Conservation (phyloP, 1,284 basidiomycete genomes). For the Melampsora americana region DNA sequence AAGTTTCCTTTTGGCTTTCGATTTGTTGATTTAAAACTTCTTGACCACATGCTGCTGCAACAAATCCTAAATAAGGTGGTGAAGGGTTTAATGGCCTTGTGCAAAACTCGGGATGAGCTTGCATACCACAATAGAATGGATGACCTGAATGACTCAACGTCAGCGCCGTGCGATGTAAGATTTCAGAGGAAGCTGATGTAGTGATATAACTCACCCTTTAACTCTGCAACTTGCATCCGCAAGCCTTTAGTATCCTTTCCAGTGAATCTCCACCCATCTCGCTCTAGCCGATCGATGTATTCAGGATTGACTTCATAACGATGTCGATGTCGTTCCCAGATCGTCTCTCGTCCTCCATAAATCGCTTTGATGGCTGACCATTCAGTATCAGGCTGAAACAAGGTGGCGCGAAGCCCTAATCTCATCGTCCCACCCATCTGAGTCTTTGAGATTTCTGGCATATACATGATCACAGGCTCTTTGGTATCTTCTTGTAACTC, state of each 20-base stretch:
- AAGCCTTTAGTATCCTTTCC: constrained; percentile 94
- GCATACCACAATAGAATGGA: constrained; percentile 89
- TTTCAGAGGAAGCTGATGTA: not conserved
- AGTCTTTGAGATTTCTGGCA: constrained; percentile 97
- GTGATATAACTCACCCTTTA: constrained; percentile 63
- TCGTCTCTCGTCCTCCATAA: constrained; percentile 77
- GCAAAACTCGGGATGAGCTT: constrained; percentile 98
- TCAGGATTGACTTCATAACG: constrained; percentile 95
- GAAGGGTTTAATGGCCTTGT: constrained; percentile 97
- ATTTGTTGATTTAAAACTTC: constrained; percentile 72
- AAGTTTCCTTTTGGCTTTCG: constrained; percentile 62
- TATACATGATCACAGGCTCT: constrained; percentile 85
- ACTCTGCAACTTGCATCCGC: constrained; percentile 94
- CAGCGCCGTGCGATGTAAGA: not conserved
- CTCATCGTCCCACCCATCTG: constrained; percentile 99
- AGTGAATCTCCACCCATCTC: constrained; percentile 74
- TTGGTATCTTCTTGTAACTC: constrained; percentile 67
- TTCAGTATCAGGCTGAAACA: constrained; percentile 68
- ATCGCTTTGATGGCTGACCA: constrained; percentile 70
- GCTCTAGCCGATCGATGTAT: constrained; percentile 71
- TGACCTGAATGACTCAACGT: constrained; percentile 63
- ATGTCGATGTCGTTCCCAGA: constrained; percentile 97
- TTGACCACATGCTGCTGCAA: constrained; percentile 74
- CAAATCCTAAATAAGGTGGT: constrained; percentile 92
- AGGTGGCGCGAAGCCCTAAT: constrained; percentile 85